A percentile compares a stretch with the other conserved stretches of the same genome.
phyloP scores from a whole-genome alignment of 2,329 filamentous ascomycete genomes.

The Laburnicola sp. region DNA sequence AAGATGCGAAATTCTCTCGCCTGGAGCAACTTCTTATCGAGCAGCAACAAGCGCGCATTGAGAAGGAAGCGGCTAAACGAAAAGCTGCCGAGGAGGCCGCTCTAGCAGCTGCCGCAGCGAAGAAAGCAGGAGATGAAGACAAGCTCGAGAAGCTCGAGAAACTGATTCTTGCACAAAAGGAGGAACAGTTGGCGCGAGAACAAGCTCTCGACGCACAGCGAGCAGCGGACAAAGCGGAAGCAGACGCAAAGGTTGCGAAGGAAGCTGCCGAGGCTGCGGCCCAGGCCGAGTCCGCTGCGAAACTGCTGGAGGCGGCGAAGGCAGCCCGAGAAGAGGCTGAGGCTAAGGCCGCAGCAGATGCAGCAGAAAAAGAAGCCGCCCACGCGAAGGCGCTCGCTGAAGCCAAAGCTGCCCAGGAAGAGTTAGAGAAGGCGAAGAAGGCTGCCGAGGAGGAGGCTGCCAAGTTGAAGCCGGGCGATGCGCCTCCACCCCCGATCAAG shows the following conservation, averaged over 20 bases:
- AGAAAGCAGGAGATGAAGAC: slow-evolving; percentile 42
- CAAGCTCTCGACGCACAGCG: slow-evolving; percentile 36
- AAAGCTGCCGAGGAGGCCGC: slow-evolving; percentile 38
- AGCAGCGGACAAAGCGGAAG: slow-evolving; percentile 52
- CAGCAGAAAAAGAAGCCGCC: slow-evolving; percentile 48
- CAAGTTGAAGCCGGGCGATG: slow-evolving; percentile 48
- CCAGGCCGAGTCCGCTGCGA: slow-evolving; percentile 30
- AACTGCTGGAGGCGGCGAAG: slow-evolving; percentile 31
- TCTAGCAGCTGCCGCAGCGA: slow-evolving; percentile 11
- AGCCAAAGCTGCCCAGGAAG: slow-evolving; percentile 49
- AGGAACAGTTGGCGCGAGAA: slow-evolving; percentile 20
- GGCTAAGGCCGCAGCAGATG: slow-evolving; percentile 35
- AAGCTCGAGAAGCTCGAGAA: slow-evolving; percentile 33
- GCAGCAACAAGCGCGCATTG: slow-evolving; percentile 41
- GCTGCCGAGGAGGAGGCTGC: slow-evolving; percentile 50
- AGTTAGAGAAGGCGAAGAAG: slow-evolving; percentile 52
- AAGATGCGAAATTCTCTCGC: slow-evolving; percentile 42
- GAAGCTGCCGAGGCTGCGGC: slow-evolving; percentile 54
- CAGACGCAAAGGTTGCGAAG: slow-evolving; percentile 55
- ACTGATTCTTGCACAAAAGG: slow-evolving; percentile 44
- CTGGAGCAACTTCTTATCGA: slow-evolving; percentile 42
- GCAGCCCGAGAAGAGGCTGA: slow-evolving; percentile 34
- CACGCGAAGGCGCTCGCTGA: slow-evolving; percentile 54
- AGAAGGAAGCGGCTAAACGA: slow-evolving; percentile 42
- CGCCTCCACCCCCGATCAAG: slow-evolving; percentile 43